Percentiles rank a stretch among this genome's conserved stretches.
Conservation (phyloP, 495 filamentous ascomycete species). For the Neurospora sp. region DNA sequence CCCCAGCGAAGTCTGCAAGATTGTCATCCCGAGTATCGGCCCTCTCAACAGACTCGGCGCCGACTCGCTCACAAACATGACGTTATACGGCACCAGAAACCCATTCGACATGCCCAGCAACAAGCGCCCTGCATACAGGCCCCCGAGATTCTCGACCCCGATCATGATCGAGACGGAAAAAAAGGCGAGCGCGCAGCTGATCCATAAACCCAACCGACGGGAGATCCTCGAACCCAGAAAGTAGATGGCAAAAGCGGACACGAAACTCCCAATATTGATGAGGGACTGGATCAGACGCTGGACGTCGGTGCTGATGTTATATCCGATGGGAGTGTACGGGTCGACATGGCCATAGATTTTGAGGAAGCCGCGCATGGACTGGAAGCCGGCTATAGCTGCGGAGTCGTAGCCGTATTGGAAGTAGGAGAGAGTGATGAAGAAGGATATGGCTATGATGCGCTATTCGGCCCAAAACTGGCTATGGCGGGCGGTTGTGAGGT, state of each 20-base stretch:
- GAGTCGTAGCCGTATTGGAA: slow-evolving; percentile 38
- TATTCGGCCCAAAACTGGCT: slow-evolving; percentile 15
- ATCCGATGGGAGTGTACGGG: slow-evolving; percentile 17
- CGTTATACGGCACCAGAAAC: slow-evolving; percentile 36
- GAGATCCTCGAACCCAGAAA: slow-evolving; percentile 34
- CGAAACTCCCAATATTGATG: slow-evolving; percentile 31
- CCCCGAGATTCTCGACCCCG: slow-evolving; percentile 25
- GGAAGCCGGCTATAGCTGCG: slow-evolving; percentile 29
- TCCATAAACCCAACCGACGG: slow-evolving; percentile 35
- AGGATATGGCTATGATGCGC: slow-evolving; percentile 20
- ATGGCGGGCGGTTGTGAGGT: not conserved
- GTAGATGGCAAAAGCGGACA: slow-evolving; percentile 27
- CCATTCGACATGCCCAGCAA: slow-evolving; percentile 38
- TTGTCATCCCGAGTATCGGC: slow-evolving; percentile 38
- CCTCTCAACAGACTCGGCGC: slow-evolving; percentile 31
- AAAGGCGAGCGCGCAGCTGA: slow-evolving; percentile 27
- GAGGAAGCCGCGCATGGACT: slow-evolving; percentile 39
- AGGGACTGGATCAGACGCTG: slow-evolving; percentile 33
- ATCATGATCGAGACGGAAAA: slow-evolving; percentile 35
- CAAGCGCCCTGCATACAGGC: slow-evolving; percentile 34
- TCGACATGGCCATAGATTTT: slow-evolving; percentile 35
- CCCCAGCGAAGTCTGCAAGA: slow-evolving; percentile 41
- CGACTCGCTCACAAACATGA: slow-evolving; percentile 33
- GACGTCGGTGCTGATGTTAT: slow-evolving; percentile 28
- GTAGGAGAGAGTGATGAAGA: slow-evolving; percentile 19